phyloP scores from a whole-genome alignment of 108 stramenopile genomes.

The Schizochytrium sp. region DNA sequence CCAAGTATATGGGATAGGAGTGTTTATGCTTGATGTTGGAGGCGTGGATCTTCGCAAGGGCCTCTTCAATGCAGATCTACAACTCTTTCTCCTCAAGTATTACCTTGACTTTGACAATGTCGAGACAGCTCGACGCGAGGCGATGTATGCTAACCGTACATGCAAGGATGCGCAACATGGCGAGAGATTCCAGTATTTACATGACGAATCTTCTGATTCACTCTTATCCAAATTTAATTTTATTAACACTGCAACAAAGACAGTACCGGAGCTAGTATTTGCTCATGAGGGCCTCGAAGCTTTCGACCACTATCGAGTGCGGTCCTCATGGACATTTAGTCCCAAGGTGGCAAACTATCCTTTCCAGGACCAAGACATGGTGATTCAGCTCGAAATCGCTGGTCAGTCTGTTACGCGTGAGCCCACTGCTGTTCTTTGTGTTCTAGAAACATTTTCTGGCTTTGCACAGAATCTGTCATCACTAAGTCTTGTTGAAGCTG shows the following conservation, averaged over 20 bases:
- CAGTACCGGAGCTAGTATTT: conserved; percentile 36
- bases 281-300: background rate
- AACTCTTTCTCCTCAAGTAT: conserved; percentile 26
- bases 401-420: conserved; percentile 52
- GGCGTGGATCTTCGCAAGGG: conserved; percentile 57
- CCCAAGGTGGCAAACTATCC: conserved; percentile 34
- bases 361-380: conserved; percentile 35
- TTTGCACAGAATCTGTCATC: conserved; percentile 57
- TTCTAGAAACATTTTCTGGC: conserved; percentile 44
- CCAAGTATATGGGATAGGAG: conserved; percentile 1
- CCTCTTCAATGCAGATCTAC: conserved; percentile 35
- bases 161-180: conserved; percentile 31
- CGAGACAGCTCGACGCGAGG: background rate
- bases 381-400: conserved; percentile 12
- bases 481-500: background rate
- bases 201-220: background rate
- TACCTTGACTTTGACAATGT: background rate
- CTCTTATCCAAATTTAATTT: conserved; percentile 22
- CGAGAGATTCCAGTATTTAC: background rate
- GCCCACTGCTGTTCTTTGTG: conserved; percentile 44
- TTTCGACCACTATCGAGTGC: conserved; percentile 47
- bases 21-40: conserved; percentile 29
- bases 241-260: conserved; percentile 21
- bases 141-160: conserved; percentile 19
- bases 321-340: conserved; percentile 30